These are phyloP conservation scores for Pezicula neosporulosa DNA, from an alignment of 2,329 filamentous ascomycete genomes.

Conservation along the genomic window DNA sequence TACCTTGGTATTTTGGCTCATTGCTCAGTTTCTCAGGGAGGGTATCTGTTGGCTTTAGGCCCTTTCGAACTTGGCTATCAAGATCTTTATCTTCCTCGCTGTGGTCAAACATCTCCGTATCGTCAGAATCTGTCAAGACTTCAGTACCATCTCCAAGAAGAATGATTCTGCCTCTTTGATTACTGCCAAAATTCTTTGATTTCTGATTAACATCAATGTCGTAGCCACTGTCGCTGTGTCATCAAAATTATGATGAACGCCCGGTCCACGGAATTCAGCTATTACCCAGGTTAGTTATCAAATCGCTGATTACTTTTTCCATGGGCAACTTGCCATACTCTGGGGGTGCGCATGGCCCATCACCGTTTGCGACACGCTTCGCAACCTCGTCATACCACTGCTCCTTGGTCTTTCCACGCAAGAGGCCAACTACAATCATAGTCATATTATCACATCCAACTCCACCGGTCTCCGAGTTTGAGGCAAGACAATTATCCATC, in stretches of 20 bases:
- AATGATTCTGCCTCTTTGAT: conserved; percentile 80
- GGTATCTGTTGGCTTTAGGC: conserved; percentile 26
- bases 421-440: conserved; percentile 85
- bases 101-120: conserved; percentile 92
- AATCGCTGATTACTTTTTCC: conserved; percentile 11
- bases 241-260: conserved; percentile 78
- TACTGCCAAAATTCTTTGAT: conserved; percentile 63
- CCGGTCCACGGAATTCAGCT: conserved; percentile 84
- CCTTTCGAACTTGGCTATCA: conserved; percentile 77
- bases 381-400: conserved; percentile 98
- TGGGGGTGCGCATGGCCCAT: conserved; percentile 96
- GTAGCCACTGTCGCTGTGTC: conserved; percentile 75
- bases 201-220: conserved; percentile 69
- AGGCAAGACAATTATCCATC: conserved; percentile 99
- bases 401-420: conserved; percentile 89
- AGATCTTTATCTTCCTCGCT: conserved; percentile 83
- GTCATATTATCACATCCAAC: conserved; percentile 99
- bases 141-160: conserved; percentile 94
- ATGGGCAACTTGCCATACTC: conserved; percentile 77
- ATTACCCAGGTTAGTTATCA: conserved; percentile 26
- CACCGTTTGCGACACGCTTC: conserved; percentile 90
- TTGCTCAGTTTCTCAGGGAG: conserved; percentile 13
- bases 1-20: conserved; percentile 18
- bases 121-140: conserved; percentile 82
- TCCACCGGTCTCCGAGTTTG: conserved; percentile 95